Evolutionary conservation across 352 stramenopile genomes (phyloP), one percentile per base, ranked within the genome.

Genomic region (Achlya hypogyna): DNA sequence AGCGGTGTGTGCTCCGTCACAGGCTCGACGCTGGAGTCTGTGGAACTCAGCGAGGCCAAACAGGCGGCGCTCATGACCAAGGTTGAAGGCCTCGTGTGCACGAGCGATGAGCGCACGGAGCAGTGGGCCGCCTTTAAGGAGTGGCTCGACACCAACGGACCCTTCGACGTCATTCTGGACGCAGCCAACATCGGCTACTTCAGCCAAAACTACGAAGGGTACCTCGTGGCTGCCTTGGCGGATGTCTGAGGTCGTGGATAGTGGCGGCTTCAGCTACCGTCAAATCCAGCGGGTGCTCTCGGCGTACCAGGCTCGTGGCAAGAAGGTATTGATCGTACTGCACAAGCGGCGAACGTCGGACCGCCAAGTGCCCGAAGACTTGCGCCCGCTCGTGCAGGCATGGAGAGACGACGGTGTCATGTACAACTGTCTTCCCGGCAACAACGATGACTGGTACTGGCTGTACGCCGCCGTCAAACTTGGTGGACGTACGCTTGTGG

Each of bases 391-490:
- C 65, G 67, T 98, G 27, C 72, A 86, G 59, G 47, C 71, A 38
- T 98, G 92, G 91, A 76, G 78, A 22, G 60, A 79, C 14, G 74
- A 77, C 51, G 74, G 75, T 51, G 72, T 89, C 18, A 89, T 99
- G 72, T 99, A 96, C 81, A 90, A 96, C 51, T 98, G 95, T 73
- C 80, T 88, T 18, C 72, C 69, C 16, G 92, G 95, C 32, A 98
- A 98, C 82, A 99, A 99, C 69, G 97, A 99, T 82, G 97, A 99
- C 86, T 99, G 96, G 96, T 99, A 98, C 79, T 99, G 97, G 97
- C 87, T 99, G 71, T 98, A 98, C 74, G 94, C 95, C 4, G 93
- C 93, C 5, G 82, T 97, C 45, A 88, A 86, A 67, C 74, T 87
- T n/a, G 78, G 86, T 47, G 78, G 78, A 1, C 78, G 82, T 52